Evolutionary conservation across 1,284 basidiomycete genomes (phyloP), one percentile per base, ranked within the genome.

Genomic region (Sporisorium scitamineum): DNA sequence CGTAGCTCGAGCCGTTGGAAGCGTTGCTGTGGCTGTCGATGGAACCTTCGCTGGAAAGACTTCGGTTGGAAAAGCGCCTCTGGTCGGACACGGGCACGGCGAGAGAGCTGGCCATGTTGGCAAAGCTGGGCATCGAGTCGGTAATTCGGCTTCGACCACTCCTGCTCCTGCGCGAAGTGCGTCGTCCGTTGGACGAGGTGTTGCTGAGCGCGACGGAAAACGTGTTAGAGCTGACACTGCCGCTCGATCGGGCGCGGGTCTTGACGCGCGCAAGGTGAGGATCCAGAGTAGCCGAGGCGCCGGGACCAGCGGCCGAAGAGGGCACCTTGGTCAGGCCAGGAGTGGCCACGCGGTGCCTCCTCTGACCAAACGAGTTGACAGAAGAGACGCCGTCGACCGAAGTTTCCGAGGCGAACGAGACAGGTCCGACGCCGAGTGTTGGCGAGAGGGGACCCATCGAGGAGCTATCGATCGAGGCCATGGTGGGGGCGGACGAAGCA

Each of bases 11-110:
- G 20, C 54, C 54, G 44, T 63, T 68, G 24, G 70, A 73, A 8
- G 65, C 59, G 29, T 69, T 74, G 66, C 71, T 74, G 59, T 74
- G 71, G 51, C 58, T 68, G 50, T 73, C 70, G 27, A 64, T 22
- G 37, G 71, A 74, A 50, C 61, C 66, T 14, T 74, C 71, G 32
- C 65, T 74, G 24, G 71, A 74, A 22, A 65, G 48, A 39, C 71
- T 74, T 52, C 71, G 65, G 32, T 54, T 69, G 6, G 71, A 69
- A 32, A 61, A 37, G 2, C 65, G 57, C 27, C 71, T 68, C 47
- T 65, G 58, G 14, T 61, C 51, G 26, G 37, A 16, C 9, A 59
- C 51, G 9, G 71, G 61, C 24, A 69, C 62, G 3, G 54, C 45
- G 8, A 69, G 54, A 9, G 61, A 51, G 71, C 54, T 64, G n/a